Evolutionary conservation across 2,329 filamentous ascomycete genomes (phyloP), one percentile per base, ranked within the genome.

Genomic region (Fusarium fujikuroi): DNA sequence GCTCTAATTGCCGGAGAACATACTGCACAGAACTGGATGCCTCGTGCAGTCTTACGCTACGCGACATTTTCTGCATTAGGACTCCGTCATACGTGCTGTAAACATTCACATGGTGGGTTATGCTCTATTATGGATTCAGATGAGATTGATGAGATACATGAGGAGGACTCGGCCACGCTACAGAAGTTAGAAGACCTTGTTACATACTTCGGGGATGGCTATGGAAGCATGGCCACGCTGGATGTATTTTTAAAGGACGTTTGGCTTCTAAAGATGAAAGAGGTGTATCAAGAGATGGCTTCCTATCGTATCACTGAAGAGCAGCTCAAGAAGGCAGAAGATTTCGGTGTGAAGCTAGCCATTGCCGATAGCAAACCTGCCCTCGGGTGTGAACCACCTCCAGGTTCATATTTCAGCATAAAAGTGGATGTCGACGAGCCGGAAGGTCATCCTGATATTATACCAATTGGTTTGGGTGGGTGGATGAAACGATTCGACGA

Each of bases 281-380:
- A 37, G 5, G 49, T 53, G 0, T 53, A 53, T 53, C 0, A 2
- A 0, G 32, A 53, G 18, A 53, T 37, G 0, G 8, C 0, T 16
- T 21, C 32, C 0, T 28, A 25, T 0, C 0, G 10, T 0, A 25
- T 53, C 0, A 53, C n/a, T 0, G 32, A 37, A 9, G 49, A 25
- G 49, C 23, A 53, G 49, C 4, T 53, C 14, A 28, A 0, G 49
- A 37, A 53, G 19, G n/a, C 23, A 16, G 23, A 53, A 16, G 47
- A 0, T 4, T 50, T 0, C 16, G 47, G 47, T 0, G 47, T 50
- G 21, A 50, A 34, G 30, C 21, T 50, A 5, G 15, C 10, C 0
- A 2, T 32, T 50, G 2, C 21, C 0, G 30, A 50, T 0, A 23
- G 8, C 21, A 50, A 9, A 34, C 47, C 47, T 9, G 0, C 14